Conservation (phyloP, 148 eudicot species). For the Dianthus caryophyllus region DNA sequence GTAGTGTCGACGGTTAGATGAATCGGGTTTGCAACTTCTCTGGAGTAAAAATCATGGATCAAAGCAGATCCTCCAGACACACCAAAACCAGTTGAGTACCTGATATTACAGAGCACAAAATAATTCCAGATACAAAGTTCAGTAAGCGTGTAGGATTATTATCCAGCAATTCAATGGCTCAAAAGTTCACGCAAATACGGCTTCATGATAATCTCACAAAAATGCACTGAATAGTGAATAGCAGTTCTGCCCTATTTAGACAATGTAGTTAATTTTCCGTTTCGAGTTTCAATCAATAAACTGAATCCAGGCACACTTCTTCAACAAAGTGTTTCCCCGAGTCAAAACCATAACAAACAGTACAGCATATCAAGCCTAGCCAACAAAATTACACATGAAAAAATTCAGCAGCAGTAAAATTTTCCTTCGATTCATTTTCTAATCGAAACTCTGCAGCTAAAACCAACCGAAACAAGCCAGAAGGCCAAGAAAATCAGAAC, state of each 20-base stretch:
- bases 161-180: not conserved
- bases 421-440: not conserved
- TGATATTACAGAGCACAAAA: slow-evolving; percentile 21
- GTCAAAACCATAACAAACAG: not conserved
- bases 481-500: not conserved
- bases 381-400: not conserved
- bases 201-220: no score
- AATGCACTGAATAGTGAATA: no score
- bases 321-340: not conserved
- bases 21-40: slow-evolving; percentile 74
- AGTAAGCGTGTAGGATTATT: not conserved
- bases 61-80: slow-evolving; percentile 85
- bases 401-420: not conserved
- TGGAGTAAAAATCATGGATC: slow-evolving; percentile 84
- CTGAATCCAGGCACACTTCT: not conserved
- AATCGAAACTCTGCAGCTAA: not conserved
- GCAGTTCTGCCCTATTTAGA: no score
- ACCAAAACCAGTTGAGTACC: slow-evolving; percentile 97
- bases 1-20: slow-evolving; percentile 86
- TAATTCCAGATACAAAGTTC: not conserved
- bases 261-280: not conserved
- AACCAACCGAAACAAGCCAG: not conserved
- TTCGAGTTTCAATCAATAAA: not conserved
- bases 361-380: not conserved
- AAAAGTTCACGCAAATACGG: not conserved